Percentiles rank a stretch among this genome's conserved stretches.
These are phyloP conservation scores for Graphium sp. DNA, from an alignment of 2,329 filamentous ascomycete genomes.

Conservation along the genomic window DNA sequence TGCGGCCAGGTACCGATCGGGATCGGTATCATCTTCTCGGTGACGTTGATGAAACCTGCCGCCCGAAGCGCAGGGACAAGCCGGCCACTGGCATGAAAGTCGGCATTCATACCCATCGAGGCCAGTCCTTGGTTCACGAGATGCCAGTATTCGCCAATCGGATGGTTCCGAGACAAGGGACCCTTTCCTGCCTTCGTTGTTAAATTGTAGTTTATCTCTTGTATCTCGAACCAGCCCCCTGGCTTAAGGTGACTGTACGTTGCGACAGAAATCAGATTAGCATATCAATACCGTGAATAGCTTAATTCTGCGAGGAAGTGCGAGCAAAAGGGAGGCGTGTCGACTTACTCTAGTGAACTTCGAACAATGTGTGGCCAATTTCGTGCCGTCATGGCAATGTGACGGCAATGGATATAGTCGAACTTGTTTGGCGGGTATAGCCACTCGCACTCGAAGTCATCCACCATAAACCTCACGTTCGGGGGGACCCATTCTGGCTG, in stretches of 20 bases:
- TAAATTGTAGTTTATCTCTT: too few species aligned
- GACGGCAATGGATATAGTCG: slow-evolving; percentile 17
- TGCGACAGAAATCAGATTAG: too few species aligned
- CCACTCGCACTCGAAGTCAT: slow-evolving; percentile 41
- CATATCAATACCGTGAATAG: neutral
- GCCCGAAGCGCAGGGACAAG: neutral
- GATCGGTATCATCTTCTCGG: neutral
- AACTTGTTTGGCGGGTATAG: slow-evolving; percentile 20
- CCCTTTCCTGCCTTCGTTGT: too few species aligned
- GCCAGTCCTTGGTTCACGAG: slow-evolving; percentile 3
- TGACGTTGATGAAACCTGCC: neutral
- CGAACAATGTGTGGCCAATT: too few species aligned
- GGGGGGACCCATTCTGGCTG: slow-evolving; percentile 39
- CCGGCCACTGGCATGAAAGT: slow-evolving; percentile 4
- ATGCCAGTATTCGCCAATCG: slow-evolving; percentile 1
- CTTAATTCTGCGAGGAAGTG: neutral
- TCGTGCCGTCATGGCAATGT: too few species aligned
- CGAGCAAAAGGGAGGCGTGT: neutral
- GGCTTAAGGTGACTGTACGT: too few species aligned
- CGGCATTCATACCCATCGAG: slow-evolving; percentile 2
- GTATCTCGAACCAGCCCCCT: too few species aligned
- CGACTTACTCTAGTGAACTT: too few species aligned
- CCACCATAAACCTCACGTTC: slow-evolving; percentile 48
- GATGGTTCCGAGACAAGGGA: too few species aligned
- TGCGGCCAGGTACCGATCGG: neutral